These are phyloP conservation scores for Tephrocybe sp. DNA, from an alignment of 768 basidiomycete species.

Conservation along the genomic window DNA sequence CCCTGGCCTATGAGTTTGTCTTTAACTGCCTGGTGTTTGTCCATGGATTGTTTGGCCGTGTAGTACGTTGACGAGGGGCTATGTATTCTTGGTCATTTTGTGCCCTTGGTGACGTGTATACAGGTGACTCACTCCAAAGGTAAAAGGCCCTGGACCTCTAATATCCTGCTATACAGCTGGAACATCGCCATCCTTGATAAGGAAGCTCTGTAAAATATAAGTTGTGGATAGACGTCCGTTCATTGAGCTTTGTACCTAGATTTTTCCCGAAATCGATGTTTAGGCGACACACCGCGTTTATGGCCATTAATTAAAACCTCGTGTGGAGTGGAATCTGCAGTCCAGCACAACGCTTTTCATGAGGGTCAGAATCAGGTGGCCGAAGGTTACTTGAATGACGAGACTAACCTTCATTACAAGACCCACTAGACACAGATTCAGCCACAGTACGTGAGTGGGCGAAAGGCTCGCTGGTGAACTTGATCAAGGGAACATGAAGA, in stretches of 20 bases:
- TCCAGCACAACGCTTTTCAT: conserved; percentile 67
- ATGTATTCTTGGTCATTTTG: background rate
- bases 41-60: conserved; percentile 39
- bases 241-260: conserved; percentile 45
- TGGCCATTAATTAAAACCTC: conserved; percentile 80
- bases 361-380: background rate
- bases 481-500: conserved; percentile 49
- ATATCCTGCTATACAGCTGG: conserved; percentile 36
- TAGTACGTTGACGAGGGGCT: conserved; percentile 38
- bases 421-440: conserved; percentile 33
- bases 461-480: conserved; percentile 63
- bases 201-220: conserved; percentile 39
- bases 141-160: conserved; percentile 15
- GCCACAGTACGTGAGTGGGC: conserved; percentile 48
- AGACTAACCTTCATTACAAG: conserved; percentile 70
- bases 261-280: conserved; percentile 62
- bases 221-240: background rate
- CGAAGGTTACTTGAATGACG: background rate
- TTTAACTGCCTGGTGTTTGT: conserved; percentile 55
- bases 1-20: conserved; percentile 38
- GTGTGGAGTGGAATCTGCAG: conserved; percentile 45
- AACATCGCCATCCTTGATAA: conserved; percentile 57
- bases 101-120: background rate
- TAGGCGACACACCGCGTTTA: conserved; percentile 75
- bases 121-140: conserved; percentile 16